Base-by-base conservation (phyloP, 345 rosid species). In the Erysimum cheiranthoides region DNA sequence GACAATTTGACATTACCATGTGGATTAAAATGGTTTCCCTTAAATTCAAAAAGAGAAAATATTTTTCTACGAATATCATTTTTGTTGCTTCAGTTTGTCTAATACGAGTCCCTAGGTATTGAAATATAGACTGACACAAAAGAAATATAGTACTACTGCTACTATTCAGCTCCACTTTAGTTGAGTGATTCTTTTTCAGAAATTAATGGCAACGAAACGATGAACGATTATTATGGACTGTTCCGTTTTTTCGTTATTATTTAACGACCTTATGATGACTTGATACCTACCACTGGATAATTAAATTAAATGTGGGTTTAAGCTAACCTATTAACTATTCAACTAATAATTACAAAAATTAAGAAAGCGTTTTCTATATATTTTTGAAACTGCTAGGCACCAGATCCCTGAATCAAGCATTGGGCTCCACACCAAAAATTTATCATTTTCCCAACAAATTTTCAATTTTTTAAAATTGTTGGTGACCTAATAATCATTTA, bases 401-500 rank as follows among this genome's bases (percentile, higher is more conserved):
- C 35, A 70, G 28, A 70, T 63, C 70, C 77, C 56, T 82, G 65
- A 71, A 71, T 25, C 60, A 64, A 45, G 70, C 72, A 57, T 56
- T 73, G 82, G 73, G 74, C 50, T 78, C 76, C 78, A 71, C 62
- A 70, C 57, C 61, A 49, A 57, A 47, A 56, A 42, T 64, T 64
- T 64, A 35, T 53, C 5, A 43, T 7, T 56, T 25, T 74, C 46
- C 67, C 10, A 63, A 35, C 18, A 35, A 50, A 49, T 3, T 40
- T 40, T 40, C 6, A 61, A 35, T 5, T 8, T 61, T 68, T 51
- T 2, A 21, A 31, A 64, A 82, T 76, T 79, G 78, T 80, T 63
- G 88, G 82, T 84, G 36, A 81, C 66, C 86, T 73, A 50, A 77
- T 64, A 72, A 74, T 46, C 43, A 54, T 72, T 53, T 59, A 63